Evolutionary conservation across 768 basidiomycete species (phyloP).

Genomic region (Amanita inopinata): DNA sequence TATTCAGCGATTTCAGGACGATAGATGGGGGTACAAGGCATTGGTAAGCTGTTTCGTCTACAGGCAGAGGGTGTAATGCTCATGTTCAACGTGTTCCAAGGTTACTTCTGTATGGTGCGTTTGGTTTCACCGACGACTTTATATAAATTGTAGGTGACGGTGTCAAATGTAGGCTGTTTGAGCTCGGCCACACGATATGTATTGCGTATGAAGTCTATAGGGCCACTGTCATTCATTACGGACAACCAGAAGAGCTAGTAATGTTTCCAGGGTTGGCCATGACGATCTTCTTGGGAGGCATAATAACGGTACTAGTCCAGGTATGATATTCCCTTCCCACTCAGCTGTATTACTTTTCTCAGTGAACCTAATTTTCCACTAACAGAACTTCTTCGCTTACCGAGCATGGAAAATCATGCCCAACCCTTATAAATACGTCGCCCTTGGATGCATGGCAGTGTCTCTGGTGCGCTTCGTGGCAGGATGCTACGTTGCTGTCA

Average conservation of each 20-base stretch:
- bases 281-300: conserved; percentile 9
- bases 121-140: too few species aligned
- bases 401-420: neutral
- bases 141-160: too few species aligned
- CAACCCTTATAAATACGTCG: neutral
- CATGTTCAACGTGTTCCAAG: too few species aligned
- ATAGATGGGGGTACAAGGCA: conserved; percentile 13
- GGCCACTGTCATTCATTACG: conserved; percentile 12
- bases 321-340: neutral
- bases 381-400: neutral
- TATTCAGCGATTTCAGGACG: conserved; percentile 14
- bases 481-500: neutral
- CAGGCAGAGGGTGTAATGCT: too few species aligned
- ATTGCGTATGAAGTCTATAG: conserved; percentile 14
- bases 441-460: neutral
- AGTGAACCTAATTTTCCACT: neutral
- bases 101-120: too few species aligned
- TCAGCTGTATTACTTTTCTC: too few species aligned
- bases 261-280: conserved; percentile 10
- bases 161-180: conserved; percentile 12
- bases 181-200: conserved; percentile 16
- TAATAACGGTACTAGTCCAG: conserved; percentile 5
- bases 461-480: neutral
- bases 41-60: conserved; percentile 14
- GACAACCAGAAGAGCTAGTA: conserved; percentile 1